These are phyloP conservation scores for Fusarium equiseti DNA, from an alignment of 2,329 filamentous ascomycete genomes.

Conservation along the genomic window DNA sequence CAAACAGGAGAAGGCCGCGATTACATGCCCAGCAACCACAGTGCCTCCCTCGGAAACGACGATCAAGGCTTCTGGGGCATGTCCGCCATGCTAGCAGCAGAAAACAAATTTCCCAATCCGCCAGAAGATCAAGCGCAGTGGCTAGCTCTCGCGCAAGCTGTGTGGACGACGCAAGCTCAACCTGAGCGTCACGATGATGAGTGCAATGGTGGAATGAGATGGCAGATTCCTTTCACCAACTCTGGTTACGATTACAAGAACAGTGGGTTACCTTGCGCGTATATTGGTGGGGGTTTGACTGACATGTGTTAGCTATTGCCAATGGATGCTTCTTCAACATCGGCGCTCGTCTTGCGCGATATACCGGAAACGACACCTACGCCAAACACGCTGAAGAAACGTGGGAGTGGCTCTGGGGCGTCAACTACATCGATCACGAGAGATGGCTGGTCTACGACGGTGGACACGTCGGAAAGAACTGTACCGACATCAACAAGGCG, in stretches of 20 bases:
- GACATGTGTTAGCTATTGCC: constrained; percentile 61
- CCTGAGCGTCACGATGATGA: constrained; percentile 71
- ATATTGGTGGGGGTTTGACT: background rate
- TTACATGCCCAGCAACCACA: constrained; percentile 72
- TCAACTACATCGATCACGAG: constrained; percentile 70
- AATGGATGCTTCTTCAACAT: constrained; percentile 75
- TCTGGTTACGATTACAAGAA: constrained; percentile 83
- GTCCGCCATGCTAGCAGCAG: constrained; percentile 75
- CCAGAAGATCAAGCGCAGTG: constrained; percentile 67
- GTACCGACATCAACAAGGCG: constrained; percentile 69
- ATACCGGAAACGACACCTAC: constrained; percentile 76
- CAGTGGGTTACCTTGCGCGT: constrained; percentile 51
- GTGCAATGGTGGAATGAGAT: constrained; percentile 78
- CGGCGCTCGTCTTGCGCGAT: constrained; percentile 76
- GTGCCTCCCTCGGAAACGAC: constrained; percentile 73
- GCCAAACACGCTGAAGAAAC: constrained; percentile 70
- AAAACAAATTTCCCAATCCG: constrained; percentile 72
- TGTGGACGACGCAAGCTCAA: constrained; percentile 72
- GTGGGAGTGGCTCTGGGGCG: constrained; percentile 70
- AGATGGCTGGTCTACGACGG: constrained; percentile 75
- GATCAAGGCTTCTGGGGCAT: constrained; percentile 80
- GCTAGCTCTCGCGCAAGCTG: constrained; percentile 75
- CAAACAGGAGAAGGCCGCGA: constrained; percentile 69
- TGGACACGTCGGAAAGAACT: constrained; percentile 68
- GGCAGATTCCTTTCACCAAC: constrained; percentile 83